Conservation (phyloP, 179 eudicot species). For the Silene noctiflora region DNA sequence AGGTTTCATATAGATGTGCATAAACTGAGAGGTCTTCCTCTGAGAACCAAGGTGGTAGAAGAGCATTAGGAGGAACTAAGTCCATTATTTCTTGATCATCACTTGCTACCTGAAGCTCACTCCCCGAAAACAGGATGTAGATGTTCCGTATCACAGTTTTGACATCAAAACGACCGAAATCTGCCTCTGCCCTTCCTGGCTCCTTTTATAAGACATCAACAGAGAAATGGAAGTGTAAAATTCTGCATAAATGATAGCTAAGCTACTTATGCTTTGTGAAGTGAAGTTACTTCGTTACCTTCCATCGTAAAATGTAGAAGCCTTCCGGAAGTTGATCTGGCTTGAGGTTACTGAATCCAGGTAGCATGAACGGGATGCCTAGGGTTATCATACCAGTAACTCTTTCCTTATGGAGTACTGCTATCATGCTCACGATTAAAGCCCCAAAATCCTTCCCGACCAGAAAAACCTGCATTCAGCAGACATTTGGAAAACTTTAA, state of each 20-base stretch:
- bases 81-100: constrained; percentile 45
- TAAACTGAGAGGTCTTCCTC: constrained; percentile 35
- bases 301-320: constrained; percentile 43
- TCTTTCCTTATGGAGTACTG: constrained; percentile 38
- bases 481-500: neutral
- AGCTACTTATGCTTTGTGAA: too few species aligned
- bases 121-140: constrained; percentile 38
- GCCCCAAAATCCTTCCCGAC: constrained; percentile 48
- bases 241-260: too few species aligned
- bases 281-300: constrained; percentile 26
- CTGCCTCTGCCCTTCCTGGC: constrained; percentile 49
- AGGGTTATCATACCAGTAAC: constrained; percentile 38
- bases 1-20: constrained; percentile 31
- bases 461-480: constrained; percentile 38
- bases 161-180: constrained; percentile 35
- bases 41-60: constrained; percentile 38
- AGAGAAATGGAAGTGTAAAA: too few species aligned
- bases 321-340: constrained; percentile 36
- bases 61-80: constrained; percentile 32
- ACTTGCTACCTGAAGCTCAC: constrained; percentile 38
- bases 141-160: constrained; percentile 35
- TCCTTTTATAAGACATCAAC: constrained; percentile 24
- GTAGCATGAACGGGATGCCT: constrained; percentile 41
- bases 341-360: constrained; percentile 11
- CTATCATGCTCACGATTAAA: constrained; percentile 26